Evolutionary conservation across 345 rosid species (phyloP), one percentile per base, ranked within the genome.

Genomic region (Citrus reticulata): DNA sequence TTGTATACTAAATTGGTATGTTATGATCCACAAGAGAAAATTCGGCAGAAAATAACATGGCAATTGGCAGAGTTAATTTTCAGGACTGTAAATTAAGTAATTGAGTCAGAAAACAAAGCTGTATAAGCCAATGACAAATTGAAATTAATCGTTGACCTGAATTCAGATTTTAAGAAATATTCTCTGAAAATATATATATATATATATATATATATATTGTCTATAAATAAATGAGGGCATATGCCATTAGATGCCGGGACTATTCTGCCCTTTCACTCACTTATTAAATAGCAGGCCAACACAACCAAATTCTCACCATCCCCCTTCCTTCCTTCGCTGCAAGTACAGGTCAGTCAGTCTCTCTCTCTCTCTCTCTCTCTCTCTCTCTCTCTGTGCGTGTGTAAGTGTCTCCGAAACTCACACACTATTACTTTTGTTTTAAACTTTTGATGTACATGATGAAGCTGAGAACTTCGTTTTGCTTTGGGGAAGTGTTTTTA

Each of bases 231-330:
- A 39, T 1, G 51, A 16, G 19, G 22, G 77, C 9, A 60, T 73
- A 73, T 73, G 25, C 77, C 9, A 37, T 14, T 24, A 25, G 77
- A 73, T 73, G 37, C 77, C 32, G 68, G 57, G 39, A 42, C 51
- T 46, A 46, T 4, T 3, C 17, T 46, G 34, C 32, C 11, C 49
- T 2, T 11, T 61, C 57, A 27, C 34, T 27, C 27, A 2, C 39
- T 40, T 61, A 61, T 40, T 74, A 74, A 61, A 74, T 60, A 27
- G 58, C 39, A 17, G 2, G 25, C 69, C 39, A 61, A 39, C 77
- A 39, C 57, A 27, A 8, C 77, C 68, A 39, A 40, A 74, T 61
- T 60, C 35, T 60, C 77, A 32, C 5, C 60, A 40, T 11, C 22
- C 57, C 22, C 17, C 2, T 69, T 30, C 29, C 68, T 40, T 61